These are phyloP conservation scores for Pythium oligandrum DNA, from an alignment of 352 stramenopile species.

Conservation along the genomic window DNA sequence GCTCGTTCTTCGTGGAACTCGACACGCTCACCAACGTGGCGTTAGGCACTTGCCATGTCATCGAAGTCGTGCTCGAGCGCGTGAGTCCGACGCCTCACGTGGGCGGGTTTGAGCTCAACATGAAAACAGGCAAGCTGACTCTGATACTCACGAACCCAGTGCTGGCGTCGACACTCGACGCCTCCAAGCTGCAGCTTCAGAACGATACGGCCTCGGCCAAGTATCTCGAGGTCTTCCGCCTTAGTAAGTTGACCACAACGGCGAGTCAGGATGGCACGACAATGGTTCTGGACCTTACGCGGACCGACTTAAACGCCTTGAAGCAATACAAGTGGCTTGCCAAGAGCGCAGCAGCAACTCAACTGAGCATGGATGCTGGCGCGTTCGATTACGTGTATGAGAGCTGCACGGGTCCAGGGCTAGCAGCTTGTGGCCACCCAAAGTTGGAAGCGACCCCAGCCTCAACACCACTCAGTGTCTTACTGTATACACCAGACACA, in stretches of 20 bases:
- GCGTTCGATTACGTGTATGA: slow-evolving; percentile 50
- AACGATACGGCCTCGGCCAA: slow-evolving; percentile 11
- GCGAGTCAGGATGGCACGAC: slow-evolving; percentile 30
- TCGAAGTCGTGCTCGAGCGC: slow-evolving; percentile 29
- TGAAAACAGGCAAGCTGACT: slow-evolving; percentile 32
- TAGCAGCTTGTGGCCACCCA: slow-evolving; percentile 24
- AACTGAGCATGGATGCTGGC: slow-evolving; percentile 23
- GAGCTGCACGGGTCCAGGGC: slow-evolving; percentile 28
- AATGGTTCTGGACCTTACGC: slow-evolving; percentile 38
- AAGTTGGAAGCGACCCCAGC: slow-evolving; percentile 14
- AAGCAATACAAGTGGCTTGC: slow-evolving; percentile 30
- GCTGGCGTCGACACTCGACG: slow-evolving; percentile 32
- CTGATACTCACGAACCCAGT: slow-evolving; percentile 32
- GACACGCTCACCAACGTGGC: slow-evolving; percentile 28
- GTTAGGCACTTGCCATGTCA: slow-evolving; percentile 41
- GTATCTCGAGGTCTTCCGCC: slow-evolving; percentile 6
- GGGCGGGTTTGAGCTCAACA: slow-evolving; percentile 41
- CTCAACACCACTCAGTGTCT: slow-evolving; percentile 22
- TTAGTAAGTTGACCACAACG: slow-evolving; percentile 28
- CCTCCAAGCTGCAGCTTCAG: slow-evolving; percentile 43
- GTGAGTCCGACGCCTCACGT: slow-evolving; percentile 36
- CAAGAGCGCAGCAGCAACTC: slow-evolving; percentile 22
- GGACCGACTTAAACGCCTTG: slow-evolving; percentile 40
- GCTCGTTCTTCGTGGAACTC: slow-evolving; percentile 51
- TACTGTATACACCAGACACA: slow-evolving; percentile 39